Base-by-base conservation (phyloP, 805 yeast genomes). In the Torulaspora maleeae region DNA sequence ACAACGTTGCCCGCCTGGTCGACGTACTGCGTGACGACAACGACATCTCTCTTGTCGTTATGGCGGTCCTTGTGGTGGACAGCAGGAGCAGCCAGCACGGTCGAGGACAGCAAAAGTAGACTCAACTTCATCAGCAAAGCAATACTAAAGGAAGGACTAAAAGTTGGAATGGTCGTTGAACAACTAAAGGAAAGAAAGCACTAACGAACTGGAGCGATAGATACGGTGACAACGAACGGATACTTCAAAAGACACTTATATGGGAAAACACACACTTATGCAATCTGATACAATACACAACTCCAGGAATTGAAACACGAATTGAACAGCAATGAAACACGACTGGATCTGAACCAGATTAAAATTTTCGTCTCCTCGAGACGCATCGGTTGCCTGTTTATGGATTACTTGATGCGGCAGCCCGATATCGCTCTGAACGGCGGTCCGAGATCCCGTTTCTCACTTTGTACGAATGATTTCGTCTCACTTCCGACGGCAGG, bases 11-110 rank as follows among this genome's bases (percentile, higher is more conserved):
- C 66, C 35, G 53, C 40, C 37, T 48, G 60, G 51, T 63, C 63
- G 39, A 63, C 63, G 42, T 47, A 60, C 53, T 61, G 62, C 27
- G 68, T 54, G 15, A 67, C 66, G 24, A 66, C 55, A 30, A 67
- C 61, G 22, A 62, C 52, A 30, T 57, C 66, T 48, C 67, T 57
- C 44, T 61, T 60, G 19, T 53, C 60, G 38, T 59, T 47, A 43
- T 58, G 63, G 33, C 50, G 57, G 22, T 54, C 54, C 30, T 41
- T 49, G 22, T 52, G 57, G 37, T 56, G 55, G 16, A 52, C 51
- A 25, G 67, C 61, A 37, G 68, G 63, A 3, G 61, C 60, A 24
- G 64, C 59, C 25, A 56, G 46, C 17, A 56, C 60, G 24, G 62
- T 48, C 8, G 62, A 53, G 12, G 64, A 44, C 32, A 56, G 47